Conservation (phyloP, 768 basidiomycete genomes). For the Trametes cubensis region DNA sequence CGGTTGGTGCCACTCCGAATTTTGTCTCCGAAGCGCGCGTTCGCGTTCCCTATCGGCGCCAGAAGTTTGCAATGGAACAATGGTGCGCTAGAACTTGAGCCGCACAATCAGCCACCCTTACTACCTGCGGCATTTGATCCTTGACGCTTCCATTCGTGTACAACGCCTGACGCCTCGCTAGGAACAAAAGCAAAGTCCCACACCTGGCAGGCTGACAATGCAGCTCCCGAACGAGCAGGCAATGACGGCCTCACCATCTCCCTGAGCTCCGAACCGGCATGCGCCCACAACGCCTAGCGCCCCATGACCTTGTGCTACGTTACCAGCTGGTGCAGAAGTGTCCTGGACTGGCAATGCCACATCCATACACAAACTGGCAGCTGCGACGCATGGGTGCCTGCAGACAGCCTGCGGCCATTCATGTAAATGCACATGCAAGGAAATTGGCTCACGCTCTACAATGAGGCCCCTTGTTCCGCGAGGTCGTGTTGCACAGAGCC, state of each 20-base stretch:
- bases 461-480: too few relatives aligned
- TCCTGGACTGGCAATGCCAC: conserved; percentile 7
- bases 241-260: conserved; percentile 13
- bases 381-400: too few relatives aligned
- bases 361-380: not conserved
- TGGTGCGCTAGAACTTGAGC: not conserved
- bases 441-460: too few relatives aligned
- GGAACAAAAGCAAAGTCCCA: conserved; percentile 17
- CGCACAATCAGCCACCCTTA: too few relatives aligned
- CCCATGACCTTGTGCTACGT: conserved; percentile 9
- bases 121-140: not conserved
- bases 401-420: too few relatives aligned
- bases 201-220: conserved; percentile 17
- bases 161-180: conserved; percentile 3
- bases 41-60: not conserved
- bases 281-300: not conserved
- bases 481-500: too few relatives aligned
- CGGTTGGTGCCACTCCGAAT: not conserved
- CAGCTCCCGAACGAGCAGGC: conserved; percentile 16
- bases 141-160: conserved; percentile 17
- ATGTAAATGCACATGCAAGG: too few relatives aligned
- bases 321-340: not conserved
- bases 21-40: not conserved
- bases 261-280: not conserved
- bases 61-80: conserved; percentile 16